A percentile compares a stretch with the other conserved stretches of the same genome.
These are phyloP conservation scores for Thalassiosira exigua DNA, from an alignment of 352 stramenopile species.

Conservation along the genomic window DNA sequence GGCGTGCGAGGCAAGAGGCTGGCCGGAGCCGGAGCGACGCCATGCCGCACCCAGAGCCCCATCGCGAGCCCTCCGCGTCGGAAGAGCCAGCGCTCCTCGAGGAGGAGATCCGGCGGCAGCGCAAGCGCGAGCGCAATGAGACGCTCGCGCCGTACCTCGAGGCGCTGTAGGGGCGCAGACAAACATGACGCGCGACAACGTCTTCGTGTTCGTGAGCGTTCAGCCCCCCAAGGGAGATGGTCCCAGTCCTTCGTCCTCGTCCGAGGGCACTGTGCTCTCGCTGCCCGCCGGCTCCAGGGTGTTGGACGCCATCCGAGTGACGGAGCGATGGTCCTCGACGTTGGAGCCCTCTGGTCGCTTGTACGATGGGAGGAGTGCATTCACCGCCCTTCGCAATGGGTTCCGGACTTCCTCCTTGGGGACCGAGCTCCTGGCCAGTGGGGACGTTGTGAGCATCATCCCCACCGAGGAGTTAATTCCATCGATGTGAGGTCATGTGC, in stretches of 20 bases:
- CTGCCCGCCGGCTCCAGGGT: conserved; percentile 69
- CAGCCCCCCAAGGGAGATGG: conserved; percentile 15
- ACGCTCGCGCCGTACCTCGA: conserved; percentile 73
- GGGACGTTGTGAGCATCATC: conserved; percentile 47
- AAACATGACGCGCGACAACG: conserved; percentile 71
- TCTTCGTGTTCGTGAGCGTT: conserved; percentile 75
- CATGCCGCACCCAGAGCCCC: too few species aligned
- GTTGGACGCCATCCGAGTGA: conserved; percentile 67
- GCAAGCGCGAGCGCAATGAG: conserved; percentile 67
- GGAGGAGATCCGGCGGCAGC: conserved; percentile 53
- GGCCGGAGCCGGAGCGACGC: not conserved
- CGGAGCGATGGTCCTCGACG: conserved; percentile 35
- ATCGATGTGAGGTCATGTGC: too few species aligned
- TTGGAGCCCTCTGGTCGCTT: conserved; percentile 2
- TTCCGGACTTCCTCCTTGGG: conserved; percentile 13
- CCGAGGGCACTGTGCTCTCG: conserved; percentile 66
- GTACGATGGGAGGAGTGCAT: conserved; percentile 19
- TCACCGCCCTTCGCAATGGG: conserved; percentile 40
- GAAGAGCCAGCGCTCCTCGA: conserved; percentile 33
- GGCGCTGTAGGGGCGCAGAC: conserved; percentile 67
- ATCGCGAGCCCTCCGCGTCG: not conserved
- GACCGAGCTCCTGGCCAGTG: conserved; percentile 36
- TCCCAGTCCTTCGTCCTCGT: not conserved
- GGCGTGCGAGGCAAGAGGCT: conserved; percentile 57
- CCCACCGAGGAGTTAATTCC: too few species aligned